Base-by-base conservation (phyloP, 345 rosid species). In the Brassica incana region DNA sequence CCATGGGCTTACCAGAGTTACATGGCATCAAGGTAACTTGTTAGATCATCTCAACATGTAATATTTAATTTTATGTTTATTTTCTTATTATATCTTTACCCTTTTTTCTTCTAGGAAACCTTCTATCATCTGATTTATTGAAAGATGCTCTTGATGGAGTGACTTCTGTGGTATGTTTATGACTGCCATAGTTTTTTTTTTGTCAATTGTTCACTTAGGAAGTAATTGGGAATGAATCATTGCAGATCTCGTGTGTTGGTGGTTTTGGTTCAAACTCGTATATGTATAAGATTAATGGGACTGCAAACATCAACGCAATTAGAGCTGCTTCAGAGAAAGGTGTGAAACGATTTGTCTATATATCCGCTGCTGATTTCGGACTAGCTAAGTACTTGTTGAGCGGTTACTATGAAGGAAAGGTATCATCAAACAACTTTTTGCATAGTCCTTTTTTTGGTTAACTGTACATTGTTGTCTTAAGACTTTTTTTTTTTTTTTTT, bases 331-430 rank as follows among this genome's bases (percentile, higher is more conserved):
- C 91, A 11, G 98, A 93, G 71, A 83, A 90, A 86, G 99, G 97
- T 81, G 93, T 93, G 15, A 93, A 90, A 84, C 84, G 93, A 86
- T 93, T 89, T 82, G 90, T 90, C 67, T 93, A 88, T 78, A 89
- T 95, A n/a, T 95, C 99, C 40, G 97, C 98, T 71, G 98, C 99
- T 72, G 95, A 90, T 84, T 90, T 91, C 78, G 98, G 99, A 18
- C 18, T 88, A 79, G 97, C 77, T 36, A 95, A 93, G 74, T 89
- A 89, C 86, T 58, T 95, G 30, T 82, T 93, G 82, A 82, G 73
- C 67, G 99, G 99, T 78, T 95, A 91, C 82, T 93, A 88, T 14
- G 99, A 93, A 80, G 99, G 97, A 75, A 95, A 90, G 99, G 98
- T 65, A 29, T 20, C 54, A 45, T 45, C 15, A 3, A 50, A 25